Conservation (phyloP, 192 early-diverging fungal genomes). For the Coemansia guatemalensis region DNA sequence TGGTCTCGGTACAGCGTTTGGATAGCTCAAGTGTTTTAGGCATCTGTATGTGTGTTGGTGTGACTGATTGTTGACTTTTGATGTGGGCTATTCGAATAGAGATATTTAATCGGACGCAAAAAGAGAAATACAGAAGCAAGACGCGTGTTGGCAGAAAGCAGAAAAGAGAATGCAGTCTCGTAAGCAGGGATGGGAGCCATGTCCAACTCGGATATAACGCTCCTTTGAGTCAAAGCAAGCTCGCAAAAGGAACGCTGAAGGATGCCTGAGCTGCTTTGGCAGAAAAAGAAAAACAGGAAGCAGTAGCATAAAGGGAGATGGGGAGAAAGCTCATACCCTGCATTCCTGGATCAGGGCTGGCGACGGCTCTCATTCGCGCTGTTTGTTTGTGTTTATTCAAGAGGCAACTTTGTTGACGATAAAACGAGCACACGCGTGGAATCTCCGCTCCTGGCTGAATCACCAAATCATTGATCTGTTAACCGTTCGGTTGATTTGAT, state of each 20-base stretch:
- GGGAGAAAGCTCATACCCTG: no score
- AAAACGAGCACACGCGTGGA: neutral
- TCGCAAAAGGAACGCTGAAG: neutral
- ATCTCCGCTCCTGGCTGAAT: neutral
- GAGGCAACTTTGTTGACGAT: neutral
- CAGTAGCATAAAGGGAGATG: no score
- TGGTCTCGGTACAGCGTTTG: slow-evolving; percentile 12
- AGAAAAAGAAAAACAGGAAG: neutral
- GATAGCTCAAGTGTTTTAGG: slow-evolving; percentile 33
- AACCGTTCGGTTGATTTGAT: neutral
- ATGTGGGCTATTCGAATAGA: neutral
- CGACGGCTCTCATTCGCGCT: neutral
- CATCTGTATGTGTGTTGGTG: slow-evolving; percentile 8
- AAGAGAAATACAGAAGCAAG: neutral
- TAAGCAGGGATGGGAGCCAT: neutral
- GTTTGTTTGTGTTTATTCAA: neutral
- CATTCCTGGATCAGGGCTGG: neutral
- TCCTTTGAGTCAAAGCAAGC: neutral
- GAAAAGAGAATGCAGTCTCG: neutral
- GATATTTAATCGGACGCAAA: neutral
- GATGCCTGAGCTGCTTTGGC: no score
- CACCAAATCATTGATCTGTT: neutral
- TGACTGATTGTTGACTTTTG: neutral
- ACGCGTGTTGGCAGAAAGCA: neutral
- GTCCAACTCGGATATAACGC: neutral